phyloP scores from a whole-genome alignment of 2,329 filamentous ascomycete species.

The Rutstroemia sp. region DNA sequence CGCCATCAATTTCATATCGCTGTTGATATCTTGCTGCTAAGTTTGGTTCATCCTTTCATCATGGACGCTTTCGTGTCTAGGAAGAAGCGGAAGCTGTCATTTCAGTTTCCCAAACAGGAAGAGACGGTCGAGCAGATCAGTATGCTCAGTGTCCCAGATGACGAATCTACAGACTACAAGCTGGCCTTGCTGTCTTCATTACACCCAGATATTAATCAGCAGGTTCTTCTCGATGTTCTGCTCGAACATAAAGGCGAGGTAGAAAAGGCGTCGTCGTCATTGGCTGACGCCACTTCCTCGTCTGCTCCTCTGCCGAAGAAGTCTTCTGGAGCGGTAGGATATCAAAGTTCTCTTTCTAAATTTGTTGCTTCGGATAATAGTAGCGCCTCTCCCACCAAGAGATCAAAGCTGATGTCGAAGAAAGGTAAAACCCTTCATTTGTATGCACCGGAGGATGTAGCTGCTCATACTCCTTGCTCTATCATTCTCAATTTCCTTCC shows the following conservation, averaged over 20 bases:
- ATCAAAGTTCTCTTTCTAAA: conserved; percentile 56
- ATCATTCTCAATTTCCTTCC: conserved; percentile 90
- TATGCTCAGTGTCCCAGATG: conserved; percentile 26
- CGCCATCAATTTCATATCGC: neutral
- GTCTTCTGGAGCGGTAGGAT: conserved; percentile 33
- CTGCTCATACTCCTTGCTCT: conserved; percentile 78
- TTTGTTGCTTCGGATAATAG: conserved; percentile 30
- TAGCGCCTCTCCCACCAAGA: conserved; percentile 30
- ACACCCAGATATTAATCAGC: conserved; percentile 55
- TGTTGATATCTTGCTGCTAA: too few species aligned
- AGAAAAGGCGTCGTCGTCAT: conserved; percentile 49
- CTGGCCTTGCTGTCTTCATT: conserved; percentile 77
- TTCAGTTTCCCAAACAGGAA: neutral
- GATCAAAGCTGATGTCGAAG: conserved; percentile 50
- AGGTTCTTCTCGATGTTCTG: conserved; percentile 69
- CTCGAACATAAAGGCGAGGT: conserved; percentile 74
- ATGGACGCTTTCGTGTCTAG: conserved; percentile 54
- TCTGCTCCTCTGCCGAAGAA: conserved; percentile 21
- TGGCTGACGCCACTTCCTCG: conserved; percentile 33
- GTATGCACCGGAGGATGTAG: conserved; percentile 74
- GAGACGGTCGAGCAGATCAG: conserved; percentile 21
- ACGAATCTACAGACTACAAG: conserved; percentile 85
- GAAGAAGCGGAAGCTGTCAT: conserved; percentile 42
- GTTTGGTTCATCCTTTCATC: neutral
- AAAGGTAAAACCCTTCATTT: conserved; percentile 80